Conservation (phyloP, 2,329 filamentous ascomycete species). For the Aspergillus hortae region DNA sequence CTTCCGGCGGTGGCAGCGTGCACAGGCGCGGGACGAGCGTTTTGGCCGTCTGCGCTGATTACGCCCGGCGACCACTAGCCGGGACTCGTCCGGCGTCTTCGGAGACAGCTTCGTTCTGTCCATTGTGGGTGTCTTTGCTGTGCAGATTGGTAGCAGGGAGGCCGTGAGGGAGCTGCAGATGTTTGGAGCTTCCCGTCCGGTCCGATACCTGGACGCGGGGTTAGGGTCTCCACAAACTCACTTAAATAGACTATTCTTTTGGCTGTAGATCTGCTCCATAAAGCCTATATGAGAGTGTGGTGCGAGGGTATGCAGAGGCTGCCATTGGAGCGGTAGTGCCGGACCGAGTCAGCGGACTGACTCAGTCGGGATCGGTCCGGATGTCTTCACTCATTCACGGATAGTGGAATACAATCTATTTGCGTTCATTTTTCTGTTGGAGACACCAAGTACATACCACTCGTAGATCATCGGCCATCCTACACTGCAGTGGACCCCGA, state of each 20-base stretch:
- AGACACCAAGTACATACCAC: too few relatives aligned
- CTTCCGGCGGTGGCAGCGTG: conserved; percentile 11
- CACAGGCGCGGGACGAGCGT: conserved; percentile 12
- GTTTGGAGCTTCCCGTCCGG: not conserved
- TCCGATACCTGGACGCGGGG: not conserved
- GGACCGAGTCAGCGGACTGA: not conserved
- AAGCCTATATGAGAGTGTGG: too few relatives aligned
- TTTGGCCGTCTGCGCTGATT: not conserved
- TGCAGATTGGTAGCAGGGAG: not conserved
- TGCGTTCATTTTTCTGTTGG: too few relatives aligned
- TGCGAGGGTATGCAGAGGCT: not conserved
- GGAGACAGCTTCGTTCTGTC: not conserved
- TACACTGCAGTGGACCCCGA: not conserved
- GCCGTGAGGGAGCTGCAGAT: not conserved
- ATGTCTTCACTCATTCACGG: not conserved
- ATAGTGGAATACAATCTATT: too few relatives aligned
- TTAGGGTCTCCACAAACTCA: not conserved
- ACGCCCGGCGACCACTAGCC: not conserved
- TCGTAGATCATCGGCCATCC: too few relatives aligned
- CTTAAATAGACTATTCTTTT: not conserved
- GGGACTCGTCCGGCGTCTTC: not conserved
- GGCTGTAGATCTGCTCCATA: too few relatives aligned
- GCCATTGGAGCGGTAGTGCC: not conserved
- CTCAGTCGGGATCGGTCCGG: not conserved
- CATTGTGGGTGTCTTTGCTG: not conserved